Percentiles rank a stretch among this genome's conserved stretches.
Evolutionary conservation across 306 rosid genomes (phyloP).

Genomic region (Betula pendula): DNA sequence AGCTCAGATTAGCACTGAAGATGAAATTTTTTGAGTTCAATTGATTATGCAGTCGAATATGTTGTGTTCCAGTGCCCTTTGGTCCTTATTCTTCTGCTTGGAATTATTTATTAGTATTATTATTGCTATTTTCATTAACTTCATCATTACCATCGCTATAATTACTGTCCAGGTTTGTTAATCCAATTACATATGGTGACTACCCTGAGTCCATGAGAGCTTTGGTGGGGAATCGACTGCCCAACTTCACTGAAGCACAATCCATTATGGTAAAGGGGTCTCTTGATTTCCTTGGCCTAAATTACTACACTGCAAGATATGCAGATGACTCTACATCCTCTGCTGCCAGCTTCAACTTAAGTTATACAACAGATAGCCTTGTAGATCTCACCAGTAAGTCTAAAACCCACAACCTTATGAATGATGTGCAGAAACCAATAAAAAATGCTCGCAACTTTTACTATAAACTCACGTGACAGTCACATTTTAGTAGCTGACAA

Average conservation of each 20-base stretch:
- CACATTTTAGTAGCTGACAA: no score
- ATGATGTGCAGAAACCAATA: neutral
- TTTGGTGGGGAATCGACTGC: slow-evolving; percentile 26
- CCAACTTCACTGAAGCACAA: slow-evolving; percentile 28
- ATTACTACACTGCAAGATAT: slow-evolving; percentile 34
- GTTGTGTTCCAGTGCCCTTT: no score
- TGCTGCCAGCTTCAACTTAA: neutral
- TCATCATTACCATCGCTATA: neutral
- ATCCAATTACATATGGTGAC: slow-evolving; percentile 30
- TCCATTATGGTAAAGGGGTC: slow-evolving; percentile 21
- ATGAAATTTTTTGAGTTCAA: neutral
- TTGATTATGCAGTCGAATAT: no score
- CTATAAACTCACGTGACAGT: no score
- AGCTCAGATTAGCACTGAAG: neutral
- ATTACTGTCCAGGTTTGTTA: slow-evolving; percentile 19
- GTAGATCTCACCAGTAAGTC: slow-evolving; percentile 40
- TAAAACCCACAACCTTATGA: neutral
- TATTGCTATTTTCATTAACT: neutral
- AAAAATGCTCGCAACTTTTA: no score
- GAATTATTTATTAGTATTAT: neutral
- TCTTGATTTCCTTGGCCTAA: slow-evolving; percentile 30
- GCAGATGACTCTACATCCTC: slow-evolving; percentile 14
- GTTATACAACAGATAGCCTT: slow-evolving; percentile 37
- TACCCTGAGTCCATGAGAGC: slow-evolving; percentile 25
- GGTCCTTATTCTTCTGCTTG: no score